Conservation (phyloP, 2,329 filamentous ascomycete genomes). For the Talaromyces sp. region DNA sequence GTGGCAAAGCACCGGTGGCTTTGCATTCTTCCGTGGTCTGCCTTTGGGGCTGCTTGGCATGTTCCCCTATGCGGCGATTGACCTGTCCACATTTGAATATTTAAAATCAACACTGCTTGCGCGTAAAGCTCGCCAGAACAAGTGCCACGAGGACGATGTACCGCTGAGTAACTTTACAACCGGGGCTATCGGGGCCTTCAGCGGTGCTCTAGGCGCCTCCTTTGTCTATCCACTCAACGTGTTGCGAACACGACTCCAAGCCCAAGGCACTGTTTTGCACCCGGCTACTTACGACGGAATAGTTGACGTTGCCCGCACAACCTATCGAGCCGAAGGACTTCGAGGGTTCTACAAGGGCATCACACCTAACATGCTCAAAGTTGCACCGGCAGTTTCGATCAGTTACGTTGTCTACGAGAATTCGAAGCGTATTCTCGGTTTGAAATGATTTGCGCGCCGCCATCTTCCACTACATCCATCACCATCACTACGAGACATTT, state of each 20-base stretch:
- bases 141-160: constrained; percentile 78
- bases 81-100: constrained; percentile 91
- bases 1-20: constrained; percentile 68
- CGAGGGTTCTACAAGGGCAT: constrained; percentile 90
- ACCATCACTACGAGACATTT: background rate
- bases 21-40: constrained; percentile 81
- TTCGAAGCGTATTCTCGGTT: constrained; percentile 64
- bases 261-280: constrained; percentile 89
- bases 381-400: constrained; percentile 91
- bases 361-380: constrained; percentile 92
- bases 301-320: constrained; percentile 79
- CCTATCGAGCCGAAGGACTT: constrained; percentile 73
- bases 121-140: constrained; percentile 62
- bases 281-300: constrained; percentile 86
- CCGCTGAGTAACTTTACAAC: constrained; percentile 75
- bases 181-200: constrained; percentile 83
- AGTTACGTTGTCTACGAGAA: constrained; percentile 93
- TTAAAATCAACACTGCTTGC: constrained; percentile 70
- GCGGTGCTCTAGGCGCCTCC: constrained; percentile 86
- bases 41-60: constrained; percentile 93
- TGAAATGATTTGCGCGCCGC: constrained; percentile 29
- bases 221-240: constrained; percentile 94
- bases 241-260: constrained; percentile 84
- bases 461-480: background rate
- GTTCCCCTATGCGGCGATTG: constrained; percentile 96